Percentiles rank a stretch among this genome's conserved stretches.
Evolutionary conservation across 73 alveolate genomes (phyloP).

Genomic region (Paramecium tetraurelia): DNA sequence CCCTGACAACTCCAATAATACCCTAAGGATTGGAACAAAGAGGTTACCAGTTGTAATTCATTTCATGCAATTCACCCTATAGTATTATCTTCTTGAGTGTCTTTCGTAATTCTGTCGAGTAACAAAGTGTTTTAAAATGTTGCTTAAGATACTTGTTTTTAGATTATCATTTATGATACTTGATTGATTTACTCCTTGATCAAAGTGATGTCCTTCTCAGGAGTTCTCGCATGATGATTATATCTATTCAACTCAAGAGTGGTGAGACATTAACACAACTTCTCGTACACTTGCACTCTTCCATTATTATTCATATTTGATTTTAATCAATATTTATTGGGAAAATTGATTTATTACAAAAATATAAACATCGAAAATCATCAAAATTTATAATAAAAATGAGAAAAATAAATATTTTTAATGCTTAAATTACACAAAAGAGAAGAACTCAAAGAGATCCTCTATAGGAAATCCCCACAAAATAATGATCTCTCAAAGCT

Average conservation of each 20-base stretch:
- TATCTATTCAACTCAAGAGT: not conserved
- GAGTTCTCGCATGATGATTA: not conserved
- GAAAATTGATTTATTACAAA: not conserved
- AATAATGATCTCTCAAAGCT: not conserved
- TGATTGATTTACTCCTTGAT: not conserved
- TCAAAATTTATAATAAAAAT: not conserved
- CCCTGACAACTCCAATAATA: slow-evolving; percentile 18
- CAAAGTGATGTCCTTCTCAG: not conserved
- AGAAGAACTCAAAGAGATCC: not conserved
- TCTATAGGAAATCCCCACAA: not conserved
- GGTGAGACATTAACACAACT: not conserved
- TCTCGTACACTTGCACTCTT: not conserved
- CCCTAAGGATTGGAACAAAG: not conserved
- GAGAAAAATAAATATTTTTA: not conserved
- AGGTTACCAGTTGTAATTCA: slow-evolving; percentile 29
- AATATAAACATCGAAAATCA: not conserved
- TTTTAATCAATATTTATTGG: not conserved
- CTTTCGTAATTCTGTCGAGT: not conserved
- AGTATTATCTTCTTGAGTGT: not conserved
- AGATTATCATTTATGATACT: not conserved
- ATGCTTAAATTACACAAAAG: slow-evolving; percentile 10
- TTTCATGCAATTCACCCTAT: slow-evolving; percentile 34
- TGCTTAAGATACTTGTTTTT: not conserved
- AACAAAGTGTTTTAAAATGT: not conserved
- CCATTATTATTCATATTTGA: not conserved